A percentile compares a stretch with the other conserved stretches of the same genome.
Conservation (phyloP, 2,329 filamentous ascomycete species). For the Beauveria scarabaeidicola region DNA sequence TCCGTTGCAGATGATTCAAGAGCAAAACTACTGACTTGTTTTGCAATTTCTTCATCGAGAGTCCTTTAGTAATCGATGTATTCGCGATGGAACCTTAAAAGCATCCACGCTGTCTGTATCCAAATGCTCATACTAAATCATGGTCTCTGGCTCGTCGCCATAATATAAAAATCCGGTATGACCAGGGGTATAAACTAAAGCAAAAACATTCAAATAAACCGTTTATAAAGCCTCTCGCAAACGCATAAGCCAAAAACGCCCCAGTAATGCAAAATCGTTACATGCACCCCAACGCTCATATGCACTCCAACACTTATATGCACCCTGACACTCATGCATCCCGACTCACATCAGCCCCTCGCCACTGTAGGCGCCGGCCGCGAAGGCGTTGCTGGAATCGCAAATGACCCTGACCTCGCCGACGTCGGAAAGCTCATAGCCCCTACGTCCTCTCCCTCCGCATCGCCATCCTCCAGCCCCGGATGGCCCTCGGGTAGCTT, state of each 20-base stretch:
- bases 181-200: constrained; percentile 2
- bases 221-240: not conserved
- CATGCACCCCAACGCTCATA: not conserved
- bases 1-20: not conserved
- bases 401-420: constrained; percentile 27
- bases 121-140: not conserved
- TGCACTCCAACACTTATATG: not conserved
- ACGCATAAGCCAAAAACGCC: not conserved
- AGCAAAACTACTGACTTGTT: not conserved
- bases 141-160: not conserved
- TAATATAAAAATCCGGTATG: not conserved
- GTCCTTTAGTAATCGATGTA: not conserved
- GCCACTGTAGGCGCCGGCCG: not conserved
- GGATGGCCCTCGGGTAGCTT: constrained; percentile 42
- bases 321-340: not conserved
- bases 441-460: constrained; percentile 47
- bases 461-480: constrained; percentile 39
- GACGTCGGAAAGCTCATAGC: constrained; percentile 28
- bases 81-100: not conserved
- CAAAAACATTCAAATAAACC: not conserved
- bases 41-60: not conserved
- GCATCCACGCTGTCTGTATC: not conserved
- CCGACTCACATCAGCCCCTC: not conserved
- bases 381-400: constrained; percentile 5
- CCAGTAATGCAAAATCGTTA: not conserved